Evolutionary conservation across 1,284 basidiomycete genomes (phyloP).

Genomic region (Veloboletus limbatus): DNA sequence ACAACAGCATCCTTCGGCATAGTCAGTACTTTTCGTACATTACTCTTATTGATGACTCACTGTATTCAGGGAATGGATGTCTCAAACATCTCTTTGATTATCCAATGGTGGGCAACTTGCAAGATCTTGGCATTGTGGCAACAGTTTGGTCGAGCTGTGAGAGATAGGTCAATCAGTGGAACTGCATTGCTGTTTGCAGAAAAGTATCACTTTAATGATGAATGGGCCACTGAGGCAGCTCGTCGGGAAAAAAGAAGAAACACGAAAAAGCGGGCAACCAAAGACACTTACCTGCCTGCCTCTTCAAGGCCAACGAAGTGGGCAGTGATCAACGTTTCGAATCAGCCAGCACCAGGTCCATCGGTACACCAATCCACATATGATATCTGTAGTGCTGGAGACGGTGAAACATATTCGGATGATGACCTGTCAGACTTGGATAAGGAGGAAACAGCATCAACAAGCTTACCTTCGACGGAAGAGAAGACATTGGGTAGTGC

Average conservation of each 20-base stretch:
- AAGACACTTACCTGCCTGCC: not conserved
- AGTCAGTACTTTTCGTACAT: too few relatives aligned
- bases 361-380: too few relatives aligned
- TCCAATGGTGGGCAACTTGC: constrained; percentile 7
- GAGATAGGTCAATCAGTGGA: not conserved
- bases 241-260: not conserved
- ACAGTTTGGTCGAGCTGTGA: not conserved
- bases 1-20: constrained; percentile 10
- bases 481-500: too few relatives aligned
- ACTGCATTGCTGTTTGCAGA: constrained; percentile 3
- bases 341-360: too few relatives aligned
- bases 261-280: not conserved
- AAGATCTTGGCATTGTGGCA: constrained; percentile 2
- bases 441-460: too few relatives aligned
- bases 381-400: too few relatives aligned
- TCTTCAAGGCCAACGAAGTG: not conserved
- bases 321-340: not conserved
- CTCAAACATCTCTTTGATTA: not conserved
- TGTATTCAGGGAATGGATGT: constrained; percentile 11
- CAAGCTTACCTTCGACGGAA: too few relatives aligned
- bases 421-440: too few relatives aligned
- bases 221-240: not conserved
- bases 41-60: too few relatives aligned
- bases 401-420: too few relatives aligned
- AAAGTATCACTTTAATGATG: constrained; percentile 8